A percentile compares a stretch with the other conserved stretches of the same genome.
Evolutionary conservation across 805 yeast genomes (phyloP).

Genomic region (Metschnikowia continentalis): DNA sequence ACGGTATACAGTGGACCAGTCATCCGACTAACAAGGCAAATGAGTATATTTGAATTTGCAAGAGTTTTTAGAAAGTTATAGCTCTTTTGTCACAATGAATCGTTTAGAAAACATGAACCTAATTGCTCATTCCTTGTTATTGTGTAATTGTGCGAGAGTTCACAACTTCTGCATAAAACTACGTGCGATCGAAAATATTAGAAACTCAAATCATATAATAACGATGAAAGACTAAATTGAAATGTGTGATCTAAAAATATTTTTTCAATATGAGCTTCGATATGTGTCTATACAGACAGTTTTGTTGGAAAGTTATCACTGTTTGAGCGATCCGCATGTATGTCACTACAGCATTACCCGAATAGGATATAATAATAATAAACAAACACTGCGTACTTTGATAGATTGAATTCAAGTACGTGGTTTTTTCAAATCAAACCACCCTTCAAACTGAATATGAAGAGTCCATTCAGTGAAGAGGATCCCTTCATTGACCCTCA

Average conservation of each 20-base stretch:
- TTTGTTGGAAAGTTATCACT: neutral
- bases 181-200: neutral
- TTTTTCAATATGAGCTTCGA: neutral
- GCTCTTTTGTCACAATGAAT: neutral
- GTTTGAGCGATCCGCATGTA: neutral
- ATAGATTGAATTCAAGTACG: neutral
- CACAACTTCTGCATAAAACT: neutral
- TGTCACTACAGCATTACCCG: constrained; percentile 11
- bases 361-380: constrained; percentile 20
- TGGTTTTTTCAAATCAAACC: constrained; percentile 1
- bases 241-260: no score
- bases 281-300: neutral
- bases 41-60: neutral
- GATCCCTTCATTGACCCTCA: constrained; percentile 31
- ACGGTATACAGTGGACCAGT: neutral
- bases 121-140: neutral
- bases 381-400: constrained; percentile 1
- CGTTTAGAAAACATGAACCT: neutral
- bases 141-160: neutral
- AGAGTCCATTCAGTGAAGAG: constrained; percentile 30
- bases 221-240: neutral
- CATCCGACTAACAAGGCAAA: neutral
- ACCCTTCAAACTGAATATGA: constrained; percentile 17
- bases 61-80: neutral
- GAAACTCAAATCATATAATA: neutral